Evolutionary conservation across 306 rosid genomes (phyloP).

Genomic region (Ormosia semicastrata): DNA sequence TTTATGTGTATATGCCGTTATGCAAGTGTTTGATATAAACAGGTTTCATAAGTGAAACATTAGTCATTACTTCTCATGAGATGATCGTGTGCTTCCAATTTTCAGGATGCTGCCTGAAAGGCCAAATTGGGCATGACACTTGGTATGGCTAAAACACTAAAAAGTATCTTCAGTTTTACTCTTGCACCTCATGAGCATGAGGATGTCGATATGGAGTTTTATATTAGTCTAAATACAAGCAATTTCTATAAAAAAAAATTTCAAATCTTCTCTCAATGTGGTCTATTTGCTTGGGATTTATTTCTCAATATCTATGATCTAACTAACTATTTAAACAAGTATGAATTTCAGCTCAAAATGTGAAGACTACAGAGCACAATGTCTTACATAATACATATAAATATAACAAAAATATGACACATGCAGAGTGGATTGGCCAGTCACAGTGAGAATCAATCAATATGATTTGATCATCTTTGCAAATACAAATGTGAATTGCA

Average conservation of each 20-base stretch:
- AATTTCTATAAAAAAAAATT: not conserved
- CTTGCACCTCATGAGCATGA: not conserved
- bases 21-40: not conserved
- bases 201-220: not conserved
- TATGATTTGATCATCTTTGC: not conserved
- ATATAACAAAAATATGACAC: not conserved
- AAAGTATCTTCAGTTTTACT: not conserved
- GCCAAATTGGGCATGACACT: not conserved
- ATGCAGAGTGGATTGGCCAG: not conserved
- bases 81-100: not conserved
- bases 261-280: not conserved
- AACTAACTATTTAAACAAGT: not conserved
- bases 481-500: not conserved
- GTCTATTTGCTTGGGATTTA: not conserved
- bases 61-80: not conserved
- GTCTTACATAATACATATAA: not conserved
- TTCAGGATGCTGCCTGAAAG: not conserved
- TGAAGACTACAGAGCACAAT: not conserved
- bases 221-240: not conserved
- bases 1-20: not conserved
- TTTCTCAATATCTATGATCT: not conserved
- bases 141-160: not conserved
- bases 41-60: not conserved
- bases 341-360: conserved; percentile 5
- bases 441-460: conserved; percentile 1